phyloP scores from a whole-genome alignment of 148 eudicot genomes.

The Pouteria glomerata region DNA sequence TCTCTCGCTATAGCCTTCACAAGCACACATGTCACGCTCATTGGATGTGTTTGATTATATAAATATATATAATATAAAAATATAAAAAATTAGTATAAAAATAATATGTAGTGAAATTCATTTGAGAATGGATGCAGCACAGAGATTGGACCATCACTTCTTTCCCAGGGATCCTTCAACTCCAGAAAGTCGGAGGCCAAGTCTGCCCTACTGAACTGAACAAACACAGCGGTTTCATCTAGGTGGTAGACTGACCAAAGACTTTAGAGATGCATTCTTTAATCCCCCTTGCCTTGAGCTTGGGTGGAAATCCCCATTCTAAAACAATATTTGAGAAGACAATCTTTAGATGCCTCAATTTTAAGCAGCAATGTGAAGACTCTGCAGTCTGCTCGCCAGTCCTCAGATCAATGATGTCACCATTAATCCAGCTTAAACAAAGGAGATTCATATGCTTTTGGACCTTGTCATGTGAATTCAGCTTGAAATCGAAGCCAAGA shows the following conservation, averaged over 20 bases:
- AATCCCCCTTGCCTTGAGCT: slow-evolving; percentile 54
- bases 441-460: slow-evolving; percentile 62
- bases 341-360: slow-evolving; percentile 29
- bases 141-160: slow-evolving; percentile 49
- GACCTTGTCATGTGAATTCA: slow-evolving; percentile 47
- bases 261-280: slow-evolving; percentile 56
- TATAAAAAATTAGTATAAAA: no score
- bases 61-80: no score
- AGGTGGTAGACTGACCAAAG: slow-evolving; percentile 65
- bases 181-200: slow-evolving; percentile 52
- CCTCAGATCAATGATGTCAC: slow-evolving; percentile 66
- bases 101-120: no score
- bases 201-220: slow-evolving; percentile 61
- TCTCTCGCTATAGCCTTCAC: no score
- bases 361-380: slow-evolving; percentile 20
- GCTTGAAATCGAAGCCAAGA: slow-evolving; percentile 48
- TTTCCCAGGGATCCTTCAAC: slow-evolving; percentile 55
- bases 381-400: slow-evolving; percentile 46
- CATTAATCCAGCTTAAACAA: slow-evolving; percentile 79
- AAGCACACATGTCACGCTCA: no score
- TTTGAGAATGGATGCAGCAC: slow-evolving; percentile 73
- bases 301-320: slow-evolving; percentile 67
- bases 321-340: slow-evolving; percentile 47
- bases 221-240: slow-evolving; percentile 76
- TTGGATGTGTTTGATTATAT: no score